Evolutionary conservation across 495 filamentous ascomycete species (phyloP).

Genomic region (Copromyces sp.): DNA sequence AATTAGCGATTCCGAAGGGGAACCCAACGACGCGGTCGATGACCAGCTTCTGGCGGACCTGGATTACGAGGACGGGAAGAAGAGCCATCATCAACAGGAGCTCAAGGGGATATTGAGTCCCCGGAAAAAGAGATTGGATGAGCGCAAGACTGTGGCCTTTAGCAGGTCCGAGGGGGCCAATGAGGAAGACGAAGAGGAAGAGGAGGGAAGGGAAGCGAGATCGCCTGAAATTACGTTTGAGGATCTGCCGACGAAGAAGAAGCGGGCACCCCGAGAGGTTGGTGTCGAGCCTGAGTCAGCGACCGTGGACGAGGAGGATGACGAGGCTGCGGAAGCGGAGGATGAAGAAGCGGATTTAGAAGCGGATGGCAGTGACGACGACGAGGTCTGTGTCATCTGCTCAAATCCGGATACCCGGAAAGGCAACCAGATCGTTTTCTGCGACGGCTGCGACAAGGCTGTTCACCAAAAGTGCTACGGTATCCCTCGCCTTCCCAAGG

Average conservation of each 20-base stretch:
- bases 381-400: slow-evolving; percentile 37
- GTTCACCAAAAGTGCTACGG: slow-evolving; percentile 86
- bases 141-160: slow-evolving; percentile 33
- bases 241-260: slow-evolving; percentile 5
- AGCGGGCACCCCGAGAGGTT: slow-evolving; percentile 5
- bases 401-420: slow-evolving; percentile 36
- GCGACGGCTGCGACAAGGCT: slow-evolving; percentile 77
- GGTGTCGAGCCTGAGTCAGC: neutral
- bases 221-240: neutral
- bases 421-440: slow-evolving; percentile 70
- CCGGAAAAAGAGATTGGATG: slow-evolving; percentile 15
- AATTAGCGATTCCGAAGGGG: neutral
- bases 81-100: slow-evolving; percentile 7
- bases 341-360: neutral
- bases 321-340: slow-evolving; percentile 8
- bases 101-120: slow-evolving; percentile 34
- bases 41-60: neutral
- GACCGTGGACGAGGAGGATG: slow-evolving; percentile 11
- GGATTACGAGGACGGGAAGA: neutral
- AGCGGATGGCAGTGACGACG: slow-evolving; percentile 24
- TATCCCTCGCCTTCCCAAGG: slow-evolving; percentile 73
- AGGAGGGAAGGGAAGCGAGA: slow-evolving; percentile 18
- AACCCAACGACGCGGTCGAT: neutral
- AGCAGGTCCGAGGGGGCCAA: slow-evolving; percentile 10
- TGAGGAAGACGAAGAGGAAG: slow-evolving; percentile 20